phyloP scores from a whole-genome alignment of 768 basidiomycete species.

The Phaffia tasmanica region DNA sequence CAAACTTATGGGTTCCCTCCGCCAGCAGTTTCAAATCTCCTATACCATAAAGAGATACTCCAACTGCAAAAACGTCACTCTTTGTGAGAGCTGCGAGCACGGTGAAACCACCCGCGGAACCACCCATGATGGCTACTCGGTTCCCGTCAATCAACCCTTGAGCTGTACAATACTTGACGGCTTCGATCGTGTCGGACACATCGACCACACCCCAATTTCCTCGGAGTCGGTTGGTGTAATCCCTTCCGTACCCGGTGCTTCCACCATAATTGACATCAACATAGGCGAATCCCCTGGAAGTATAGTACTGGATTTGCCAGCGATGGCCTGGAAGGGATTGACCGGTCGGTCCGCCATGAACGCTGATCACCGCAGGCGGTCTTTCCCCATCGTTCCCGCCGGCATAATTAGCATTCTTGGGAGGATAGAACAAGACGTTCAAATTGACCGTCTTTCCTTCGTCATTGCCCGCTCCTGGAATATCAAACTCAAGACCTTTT shows the following conservation, averaged over 20 bases:
- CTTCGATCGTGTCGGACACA: slow-evolving; percentile 54
- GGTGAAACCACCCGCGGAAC: slow-evolving; percentile 59
- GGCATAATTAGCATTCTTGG: slow-evolving; percentile 52
- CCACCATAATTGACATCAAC: slow-evolving; percentile 65
- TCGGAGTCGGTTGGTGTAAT: slow-evolving; percentile 53
- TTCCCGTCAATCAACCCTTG: slow-evolving; percentile 52
- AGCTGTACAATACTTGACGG: slow-evolving; percentile 45
- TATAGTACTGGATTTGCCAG: slow-evolving; percentile 25
- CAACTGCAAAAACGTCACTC: slow-evolving; percentile 50
- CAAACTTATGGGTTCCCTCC: slow-evolving; percentile 52
- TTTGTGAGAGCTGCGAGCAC: slow-evolving; percentile 46
- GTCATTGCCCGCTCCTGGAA: slow-evolving; percentile 8
- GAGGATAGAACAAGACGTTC: slow-evolving; percentile 57
- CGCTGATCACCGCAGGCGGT: slow-evolving; percentile 56
- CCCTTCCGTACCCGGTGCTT: slow-evolving; percentile 59
- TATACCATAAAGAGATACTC: slow-evolving; percentile 56
- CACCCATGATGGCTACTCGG: slow-evolving; percentile 59
- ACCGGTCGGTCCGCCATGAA: slow-evolving; percentile 63
- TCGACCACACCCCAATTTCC: slow-evolving; percentile 66
- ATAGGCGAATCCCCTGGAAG: slow-evolving; percentile 39
- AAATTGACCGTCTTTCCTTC: slow-evolving; percentile 33
- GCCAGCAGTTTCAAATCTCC: slow-evolving; percentile 52
- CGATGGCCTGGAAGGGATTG: not conserved
- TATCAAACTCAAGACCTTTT: slow-evolving; percentile 16
- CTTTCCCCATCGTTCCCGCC: slow-evolving; percentile 46